Evolutionary conservation across 257 asterid genomes (phyloP).

Genomic region (Penstemon newberryi): DNA sequence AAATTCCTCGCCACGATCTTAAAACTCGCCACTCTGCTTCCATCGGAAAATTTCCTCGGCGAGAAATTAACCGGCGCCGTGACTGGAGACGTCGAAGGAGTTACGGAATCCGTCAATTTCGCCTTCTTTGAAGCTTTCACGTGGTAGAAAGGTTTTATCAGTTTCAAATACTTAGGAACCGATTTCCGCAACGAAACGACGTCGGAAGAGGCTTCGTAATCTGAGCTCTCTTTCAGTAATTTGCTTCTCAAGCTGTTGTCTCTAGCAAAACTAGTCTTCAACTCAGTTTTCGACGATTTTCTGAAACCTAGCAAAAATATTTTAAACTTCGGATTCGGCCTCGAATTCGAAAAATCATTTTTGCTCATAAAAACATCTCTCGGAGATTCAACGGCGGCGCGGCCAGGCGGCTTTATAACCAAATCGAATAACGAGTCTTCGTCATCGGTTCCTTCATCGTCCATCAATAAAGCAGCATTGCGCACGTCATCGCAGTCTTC

Average conservation of each 20-base stretch:
- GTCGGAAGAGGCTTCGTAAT: constrained; percentile 26
- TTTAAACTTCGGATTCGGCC: constrained; percentile 54
- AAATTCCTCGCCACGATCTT: constrained; percentile 54
- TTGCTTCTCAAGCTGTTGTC: constrained; percentile 67
- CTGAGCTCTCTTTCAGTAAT: constrained; percentile 41
- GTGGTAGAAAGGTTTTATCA: constrained; percentile 65
- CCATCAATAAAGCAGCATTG: constrained; percentile 28
- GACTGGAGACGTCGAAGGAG: constrained; percentile 61
- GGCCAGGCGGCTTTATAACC: constrained; percentile 47
- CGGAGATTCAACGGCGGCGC: constrained; percentile 43
- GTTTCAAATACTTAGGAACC: constrained; percentile 56
- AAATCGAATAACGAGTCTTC: constrained; percentile 77
- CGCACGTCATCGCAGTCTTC: constrained; percentile 38
- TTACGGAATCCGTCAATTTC: constrained; percentile 34
- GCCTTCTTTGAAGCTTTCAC: constrained; percentile 49
- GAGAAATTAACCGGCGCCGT: constrained; percentile 39
- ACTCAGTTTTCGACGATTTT: constrained; percentile 38
- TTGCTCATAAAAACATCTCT: constrained; percentile 41
- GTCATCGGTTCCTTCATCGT: constrained; percentile 45
- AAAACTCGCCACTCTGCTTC: constrained; percentile 52
- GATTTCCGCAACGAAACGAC: constrained; percentile 37
- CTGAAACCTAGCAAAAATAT: constrained; percentile 43
- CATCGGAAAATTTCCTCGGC: constrained; percentile 49
- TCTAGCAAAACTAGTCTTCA: constrained; percentile 31
- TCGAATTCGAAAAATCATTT: constrained; percentile 37